Base-by-base conservation (phyloP, 2,329 filamentous ascomycete species). In the Piedraia hortae region DNA sequence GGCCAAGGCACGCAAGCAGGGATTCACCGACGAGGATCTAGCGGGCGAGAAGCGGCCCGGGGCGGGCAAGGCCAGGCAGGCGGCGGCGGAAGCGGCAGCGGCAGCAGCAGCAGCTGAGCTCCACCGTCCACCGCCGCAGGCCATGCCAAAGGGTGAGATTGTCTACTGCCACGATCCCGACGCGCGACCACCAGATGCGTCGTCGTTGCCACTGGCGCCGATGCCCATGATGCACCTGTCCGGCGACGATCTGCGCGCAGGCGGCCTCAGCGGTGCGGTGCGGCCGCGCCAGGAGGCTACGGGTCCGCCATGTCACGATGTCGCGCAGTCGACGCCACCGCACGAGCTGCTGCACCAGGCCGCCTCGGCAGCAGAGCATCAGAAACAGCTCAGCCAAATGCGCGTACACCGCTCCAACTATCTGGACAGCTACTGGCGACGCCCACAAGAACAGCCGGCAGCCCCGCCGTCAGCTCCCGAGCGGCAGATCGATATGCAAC, bases 41-140 rank as follows among this genome's bases (percentile, higher is more conserved):
- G 85, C 85, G 3, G 85, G 85, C 18, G 85, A 97, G 49, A 93
- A 97, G 54, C 61, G 85, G 31, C 85, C 85, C 4, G 85, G 85
- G 24, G 80, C 74, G 17, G 67, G 77, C 26, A 90, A 88, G 50
- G 72, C 73, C 28, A 61, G 82, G 38, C 75, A 90, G 49, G 69
- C 68, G 10, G 64, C 71, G 7, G 67, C 70, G 23, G n/a, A n/a
- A n/a, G n/a, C n/a, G n/a, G n/a, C n/a, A n/a, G n/a, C n/a, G n/a
- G n/a, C n/a, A n/a, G n/a, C n/a, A n/a, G 19, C 19, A 5, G 70
- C 72, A 22, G 50, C 65, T 36, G 56, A 65, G 36, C 56, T 59
- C 14, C 54, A 45, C 30, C 50, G 52, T 27, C 56, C 58, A 38
- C 62, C 54, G 34, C 28, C 54, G 23, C 39, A 56, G 10, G 59